Percentiles rank a stretch among this genome's conserved stretches.
These are phyloP conservation scores for Ballota nigra DNA, from an alignment of 257 asterid genomes.

Conservation along the genomic window DNA sequence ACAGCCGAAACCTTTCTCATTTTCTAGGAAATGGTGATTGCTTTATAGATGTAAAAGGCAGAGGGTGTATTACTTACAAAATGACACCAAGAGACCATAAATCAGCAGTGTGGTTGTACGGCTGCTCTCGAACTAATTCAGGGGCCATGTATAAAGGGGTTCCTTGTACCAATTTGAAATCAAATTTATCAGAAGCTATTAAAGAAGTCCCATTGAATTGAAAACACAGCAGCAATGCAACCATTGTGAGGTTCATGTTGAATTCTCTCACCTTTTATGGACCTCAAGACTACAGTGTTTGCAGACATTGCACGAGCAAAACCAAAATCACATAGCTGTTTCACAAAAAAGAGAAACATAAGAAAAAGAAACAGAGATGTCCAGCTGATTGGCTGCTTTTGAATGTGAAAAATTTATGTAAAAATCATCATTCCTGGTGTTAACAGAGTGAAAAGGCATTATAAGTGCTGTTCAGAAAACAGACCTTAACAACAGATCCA, in stretches of 20 bases:
- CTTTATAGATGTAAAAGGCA: background rate
- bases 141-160: slow-evolving; percentile 99
- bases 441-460: slow-evolving; percentile 4
- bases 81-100: slow-evolving; percentile 99
- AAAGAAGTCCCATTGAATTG: slow-evolving; percentile 13
- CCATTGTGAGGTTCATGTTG: background rate
- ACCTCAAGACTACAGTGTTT: slow-evolving; percentile 90
- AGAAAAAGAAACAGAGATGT: slow-evolving; percentile 12
- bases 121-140: slow-evolving; percentile 97
- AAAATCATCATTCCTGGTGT: background rate
- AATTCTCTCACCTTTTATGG: slow-evolving; percentile 73
- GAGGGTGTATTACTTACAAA: slow-evolving; percentile 54
- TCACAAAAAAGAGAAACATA: slow-evolving; percentile 24
- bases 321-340: slow-evolving; percentile 94
- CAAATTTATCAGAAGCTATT: slow-evolving; percentile 22
- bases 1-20: background rate
- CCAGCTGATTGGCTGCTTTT: background rate
- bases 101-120: slow-evolving; percentile 99
- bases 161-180: slow-evolving; percentile 45
- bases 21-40: background rate
- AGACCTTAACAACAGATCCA: slow-evolving; percentile 90
- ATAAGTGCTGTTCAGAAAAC: slow-evolving; percentile 20
- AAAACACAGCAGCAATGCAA: slow-evolving; percentile 16
- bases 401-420: background rate
- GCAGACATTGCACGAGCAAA: slow-evolving; percentile 99